These are phyloP conservation scores for Colletotrichum sp. DNA, from an alignment of 2,329 filamentous ascomycete species.

Conservation along the genomic window DNA sequence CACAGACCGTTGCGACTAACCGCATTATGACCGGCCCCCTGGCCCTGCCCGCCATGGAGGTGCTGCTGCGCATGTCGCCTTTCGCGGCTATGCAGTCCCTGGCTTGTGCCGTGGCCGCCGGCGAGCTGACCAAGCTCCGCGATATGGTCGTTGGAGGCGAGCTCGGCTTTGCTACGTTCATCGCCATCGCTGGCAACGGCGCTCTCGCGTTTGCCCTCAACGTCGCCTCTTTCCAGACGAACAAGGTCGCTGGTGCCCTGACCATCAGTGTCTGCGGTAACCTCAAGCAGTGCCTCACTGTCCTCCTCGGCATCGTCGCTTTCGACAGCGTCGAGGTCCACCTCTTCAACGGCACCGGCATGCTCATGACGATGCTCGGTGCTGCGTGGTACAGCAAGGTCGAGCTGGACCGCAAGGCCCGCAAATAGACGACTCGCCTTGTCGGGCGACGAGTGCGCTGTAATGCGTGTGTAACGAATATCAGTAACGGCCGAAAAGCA, in stretches of 20 bases:
- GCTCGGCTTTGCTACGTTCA: slow-evolving; percentile 37
- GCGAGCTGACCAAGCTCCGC: slow-evolving; percentile 53
- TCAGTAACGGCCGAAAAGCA: slow-evolving; percentile 18
- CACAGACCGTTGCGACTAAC: slow-evolving; percentile 65
- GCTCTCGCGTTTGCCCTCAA: slow-evolving; percentile 61
- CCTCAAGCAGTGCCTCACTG: slow-evolving; percentile 62
- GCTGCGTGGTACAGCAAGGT: slow-evolving; percentile 64
- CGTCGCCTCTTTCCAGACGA: slow-evolving; percentile 62
- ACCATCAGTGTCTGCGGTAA: slow-evolving; percentile 67
- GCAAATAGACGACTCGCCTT: slow-evolving; percentile 9
- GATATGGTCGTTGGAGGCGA: slow-evolving; percentile 38
- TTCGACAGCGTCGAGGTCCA: slow-evolving; percentile 54
- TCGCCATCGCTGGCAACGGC: slow-evolving; percentile 56
- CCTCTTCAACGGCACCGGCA: slow-evolving; percentile 60
- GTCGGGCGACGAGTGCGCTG: not conserved
- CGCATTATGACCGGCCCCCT: slow-evolving; percentile 68
- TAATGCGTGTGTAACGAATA: slow-evolving; percentile 14
- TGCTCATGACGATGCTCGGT: slow-evolving; percentile 58
- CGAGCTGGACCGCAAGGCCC: slow-evolving; percentile 54
- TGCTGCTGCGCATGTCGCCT: slow-evolving; percentile 67
- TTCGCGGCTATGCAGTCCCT: slow-evolving; percentile 62
- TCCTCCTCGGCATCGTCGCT: slow-evolving; percentile 57
- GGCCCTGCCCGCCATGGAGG: slow-evolving; percentile 61
- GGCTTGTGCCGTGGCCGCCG: slow-evolving; percentile 54
- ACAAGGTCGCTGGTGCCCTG: slow-evolving; percentile 61